These are phyloP conservation scores for Saksenaea oblongispora DNA, from an alignment of 371 early-diverging fungal species.

Conservation along the genomic window DNA sequence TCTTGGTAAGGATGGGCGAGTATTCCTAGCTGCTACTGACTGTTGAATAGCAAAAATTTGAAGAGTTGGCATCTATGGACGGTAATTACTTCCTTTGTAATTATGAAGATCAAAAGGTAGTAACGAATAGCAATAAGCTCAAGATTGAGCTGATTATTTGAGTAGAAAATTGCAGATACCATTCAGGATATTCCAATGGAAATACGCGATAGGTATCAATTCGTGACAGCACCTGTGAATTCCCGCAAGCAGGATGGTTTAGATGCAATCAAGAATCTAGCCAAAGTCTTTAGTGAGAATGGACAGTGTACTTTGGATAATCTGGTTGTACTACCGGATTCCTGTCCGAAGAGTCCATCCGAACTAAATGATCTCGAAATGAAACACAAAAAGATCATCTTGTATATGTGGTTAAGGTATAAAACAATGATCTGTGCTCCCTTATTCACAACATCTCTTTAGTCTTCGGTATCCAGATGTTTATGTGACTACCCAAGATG, in stretches of 20 bases:
- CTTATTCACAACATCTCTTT: not conserved
- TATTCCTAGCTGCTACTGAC: conserved; percentile 13
- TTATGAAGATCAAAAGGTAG: conserved; percentile 63
- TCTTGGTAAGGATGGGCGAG: conserved; percentile 51
- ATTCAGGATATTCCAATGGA: conserved; percentile 65
- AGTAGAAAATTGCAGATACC: conserved; percentile 57
- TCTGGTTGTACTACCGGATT: conserved; percentile 52
- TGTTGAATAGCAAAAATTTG: conserved; percentile 58
- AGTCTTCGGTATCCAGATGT: conserved; percentile 54
- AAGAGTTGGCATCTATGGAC: conserved; percentile 66
- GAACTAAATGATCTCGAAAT: conserved; percentile 62
- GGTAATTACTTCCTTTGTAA: conserved; percentile 82
- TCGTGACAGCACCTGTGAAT: conserved; percentile 69
- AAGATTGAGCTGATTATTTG: not conserved
- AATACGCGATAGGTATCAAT: conserved; percentile 65
- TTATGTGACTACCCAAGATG: conserved; percentile 33
- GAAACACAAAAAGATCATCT: conserved; percentile 72
- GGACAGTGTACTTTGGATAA: conserved; percentile 45
- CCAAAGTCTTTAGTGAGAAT: conserved; percentile 38
- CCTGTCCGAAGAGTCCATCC: conserved; percentile 14
- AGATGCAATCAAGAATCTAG: conserved; percentile 34
- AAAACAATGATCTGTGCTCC: not conserved
- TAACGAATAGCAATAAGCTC: not conserved
- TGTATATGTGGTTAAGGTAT: conserved; percentile 89
- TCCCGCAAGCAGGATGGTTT: conserved; percentile 34